Evolutionary conservation across 1,284 basidiomycete species (phyloP).

Genomic region (Irpex rosettiformis): DNA sequence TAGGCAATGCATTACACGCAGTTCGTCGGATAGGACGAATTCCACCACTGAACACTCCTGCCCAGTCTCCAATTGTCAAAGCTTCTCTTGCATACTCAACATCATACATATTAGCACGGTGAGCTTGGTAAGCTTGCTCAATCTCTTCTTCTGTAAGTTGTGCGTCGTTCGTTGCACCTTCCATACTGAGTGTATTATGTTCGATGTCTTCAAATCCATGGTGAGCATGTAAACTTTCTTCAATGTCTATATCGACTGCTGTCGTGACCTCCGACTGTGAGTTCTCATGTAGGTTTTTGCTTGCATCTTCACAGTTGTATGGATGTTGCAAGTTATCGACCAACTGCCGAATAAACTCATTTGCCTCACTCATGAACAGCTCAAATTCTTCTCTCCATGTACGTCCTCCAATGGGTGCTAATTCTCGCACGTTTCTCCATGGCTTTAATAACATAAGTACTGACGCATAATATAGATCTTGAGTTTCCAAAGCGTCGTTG

Average conservation of each 20-base stretch:
- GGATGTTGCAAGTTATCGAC: slow-evolving; percentile 34
- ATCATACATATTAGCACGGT: background rate
- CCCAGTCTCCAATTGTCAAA: background rate
- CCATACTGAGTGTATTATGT: background rate
- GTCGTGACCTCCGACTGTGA: background rate
- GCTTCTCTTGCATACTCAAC: background rate
- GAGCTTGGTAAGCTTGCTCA: background rate
- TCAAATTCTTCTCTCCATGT: slow-evolving; percentile 22
- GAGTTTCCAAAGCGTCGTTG: slow-evolving; percentile 21
- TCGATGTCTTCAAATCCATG: background rate
- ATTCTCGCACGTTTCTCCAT: slow-evolving; percentile 28
- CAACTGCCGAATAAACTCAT: slow-evolving; percentile 6
- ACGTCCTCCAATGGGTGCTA: slow-evolving; percentile 25
- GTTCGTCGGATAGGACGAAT: background rate
- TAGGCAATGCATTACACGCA: background rate
- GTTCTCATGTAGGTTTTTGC: background rate
- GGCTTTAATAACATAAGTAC: slow-evolving; percentile 38
- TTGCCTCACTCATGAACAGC: background rate
- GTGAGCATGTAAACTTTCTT: background rate
- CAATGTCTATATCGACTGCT: background rate
- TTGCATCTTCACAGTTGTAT: slow-evolving; percentile 24
- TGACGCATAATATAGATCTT: slow-evolving; percentile 32
- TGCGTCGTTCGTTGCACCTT: background rate
- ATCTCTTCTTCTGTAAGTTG: background rate
- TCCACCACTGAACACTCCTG: background rate